Percentiles rank a stretch among this genome's conserved stretches.
These are phyloP conservation scores for Aspergillus fumigatus DNA, from an alignment of 2,329 filamentous ascomycete genomes.

Conservation along the genomic window DNA sequence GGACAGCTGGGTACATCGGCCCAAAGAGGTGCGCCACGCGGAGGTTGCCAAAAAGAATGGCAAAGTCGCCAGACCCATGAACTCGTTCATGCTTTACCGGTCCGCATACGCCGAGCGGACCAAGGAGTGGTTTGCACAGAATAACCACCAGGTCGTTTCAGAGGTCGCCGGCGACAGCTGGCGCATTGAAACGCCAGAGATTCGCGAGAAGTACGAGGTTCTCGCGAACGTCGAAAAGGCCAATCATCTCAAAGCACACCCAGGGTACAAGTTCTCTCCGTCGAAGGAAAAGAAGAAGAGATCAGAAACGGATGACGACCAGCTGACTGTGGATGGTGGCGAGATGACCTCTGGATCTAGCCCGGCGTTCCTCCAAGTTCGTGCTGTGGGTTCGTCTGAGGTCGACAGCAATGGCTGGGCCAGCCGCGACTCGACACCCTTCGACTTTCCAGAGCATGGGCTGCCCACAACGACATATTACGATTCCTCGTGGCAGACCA, in stretches of 20 bases:
- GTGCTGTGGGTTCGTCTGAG: constrained; percentile 24
- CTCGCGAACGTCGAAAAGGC: constrained; percentile 75
- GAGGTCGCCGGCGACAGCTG: constrained; percentile 82
- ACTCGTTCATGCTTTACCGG: constrained; percentile 96
- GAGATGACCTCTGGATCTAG: constrained; percentile 14
- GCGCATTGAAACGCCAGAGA: constrained; percentile 68
- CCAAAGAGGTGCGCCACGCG: constrained; percentile 58
- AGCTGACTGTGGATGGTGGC: constrained; percentile 31
- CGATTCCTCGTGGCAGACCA: constrained; percentile 49
- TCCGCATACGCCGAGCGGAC: constrained; percentile 86
- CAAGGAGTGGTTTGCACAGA: constrained; percentile 73
- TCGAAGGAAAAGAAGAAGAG: constrained; percentile 54
- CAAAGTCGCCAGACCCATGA: constrained; percentile 89
- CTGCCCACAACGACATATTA: constrained; percentile 27
- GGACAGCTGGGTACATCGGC: constrained; percentile 69
- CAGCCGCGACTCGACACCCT: constrained; percentile 35
- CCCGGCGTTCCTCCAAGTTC: constrained; percentile 18
- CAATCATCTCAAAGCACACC: constrained; percentile 81
- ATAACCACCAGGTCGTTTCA: constrained; percentile 92
- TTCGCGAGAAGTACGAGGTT: constrained; percentile 71
- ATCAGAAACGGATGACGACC: constrained; percentile 39
- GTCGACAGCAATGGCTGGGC: constrained; percentile 21
- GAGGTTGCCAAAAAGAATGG: constrained; percentile 70
- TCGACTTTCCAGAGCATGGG: constrained; percentile 23
- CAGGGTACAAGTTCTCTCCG: constrained; percentile 90